A percentile compares a stretch with the other conserved stretches of the same genome.
Conservation (phyloP, 2,329 filamentous ascomycete genomes). For the Aspergillus pseudoviridinutans region DNA sequence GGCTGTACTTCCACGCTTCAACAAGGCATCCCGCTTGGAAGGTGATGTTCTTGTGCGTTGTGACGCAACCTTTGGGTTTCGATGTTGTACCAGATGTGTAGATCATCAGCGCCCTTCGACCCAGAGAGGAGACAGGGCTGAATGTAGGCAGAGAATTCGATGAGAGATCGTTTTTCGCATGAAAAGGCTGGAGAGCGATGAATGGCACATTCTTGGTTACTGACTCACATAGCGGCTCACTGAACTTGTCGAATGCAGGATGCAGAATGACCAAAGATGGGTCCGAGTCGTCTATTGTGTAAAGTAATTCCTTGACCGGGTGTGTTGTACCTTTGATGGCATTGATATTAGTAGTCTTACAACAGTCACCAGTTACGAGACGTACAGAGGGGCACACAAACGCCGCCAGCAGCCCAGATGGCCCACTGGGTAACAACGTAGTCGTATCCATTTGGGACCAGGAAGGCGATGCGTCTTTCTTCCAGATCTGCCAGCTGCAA, state of each 20-base stretch:
- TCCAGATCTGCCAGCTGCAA: conserved; percentile 30
- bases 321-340: conserved; percentile 35
- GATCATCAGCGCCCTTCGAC: conserved; percentile 39
- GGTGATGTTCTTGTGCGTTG: conserved; percentile 40
- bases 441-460: conserved; percentile 40
- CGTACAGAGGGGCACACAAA: conserved; percentile 43
- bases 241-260: conserved; percentile 34
- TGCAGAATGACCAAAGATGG: conserved; percentile 41
- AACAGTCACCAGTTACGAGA: conserved; percentile 1
- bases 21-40: conserved; percentile 29
- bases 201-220: conserved; percentile 27
- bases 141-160: conserved; percentile 31
- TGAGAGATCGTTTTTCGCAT: conserved; percentile 17
- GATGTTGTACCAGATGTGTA: conserved; percentile 42
- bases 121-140: conserved; percentile 21
- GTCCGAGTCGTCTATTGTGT: conserved; percentile 41
- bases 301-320: conserved; percentile 39
- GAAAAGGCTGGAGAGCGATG: conserved; percentile 22
- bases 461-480: conserved; percentile 38
- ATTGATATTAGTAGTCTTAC: background rate
- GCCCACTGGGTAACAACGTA: conserved; percentile 43
- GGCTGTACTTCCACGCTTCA: conserved; percentile 28
- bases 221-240: conserved; percentile 27
- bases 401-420: conserved; percentile 42
- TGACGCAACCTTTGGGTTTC: conserved; percentile 42